A percentile compares a stretch with the other conserved stretches of the same genome.
These are phyloP conservation scores for Crithidia acanthocephali DNA, from an alignment of 208 protist species.

Conservation along the genomic window DNA sequence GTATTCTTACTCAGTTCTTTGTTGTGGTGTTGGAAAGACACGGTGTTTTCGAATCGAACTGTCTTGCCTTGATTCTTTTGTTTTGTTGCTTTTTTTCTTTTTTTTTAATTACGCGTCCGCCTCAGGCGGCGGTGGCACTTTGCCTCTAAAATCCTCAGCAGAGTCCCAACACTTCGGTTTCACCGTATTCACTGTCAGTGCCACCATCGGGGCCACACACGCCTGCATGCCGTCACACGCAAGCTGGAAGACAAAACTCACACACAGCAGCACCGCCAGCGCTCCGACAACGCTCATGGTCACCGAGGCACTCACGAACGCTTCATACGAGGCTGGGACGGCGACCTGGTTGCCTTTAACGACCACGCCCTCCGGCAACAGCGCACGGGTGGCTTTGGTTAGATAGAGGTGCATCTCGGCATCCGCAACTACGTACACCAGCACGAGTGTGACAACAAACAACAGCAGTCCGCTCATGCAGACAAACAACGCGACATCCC, in stretches of 20 bases:
- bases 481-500: constrained; percentile 23
- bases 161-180: constrained; percentile 54
- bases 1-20: too few species aligned
- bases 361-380: constrained; percentile 5
- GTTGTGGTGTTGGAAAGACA: too few species aligned
- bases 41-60: too few species aligned
- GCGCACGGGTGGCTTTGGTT: constrained; percentile 8
- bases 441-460: constrained; percentile 22
- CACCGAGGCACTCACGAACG: constrained; percentile 31
- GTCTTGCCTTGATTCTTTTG: not conserved
- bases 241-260: constrained; percentile 25
- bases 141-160: constrained; percentile 55
- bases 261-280: constrained; percentile 37
- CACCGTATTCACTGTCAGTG: constrained; percentile 41
- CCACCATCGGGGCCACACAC: constrained; percentile 36
- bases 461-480: constrained; percentile 27
- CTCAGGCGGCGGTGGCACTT: constrained; percentile 22
- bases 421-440: constrained; percentile 22
- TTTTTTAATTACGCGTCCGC: not conserved
- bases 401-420: constrained; percentile 28
- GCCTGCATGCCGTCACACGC: constrained; percentile 22
- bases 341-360: constrained; percentile 8
- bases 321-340: constrained; percentile 31
- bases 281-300: constrained; percentile 28
- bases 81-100: not conserved